Evolutionary conservation across 768 basidiomycete species (phyloP).

Genomic region (Gautieria morchelliformis): DNA sequence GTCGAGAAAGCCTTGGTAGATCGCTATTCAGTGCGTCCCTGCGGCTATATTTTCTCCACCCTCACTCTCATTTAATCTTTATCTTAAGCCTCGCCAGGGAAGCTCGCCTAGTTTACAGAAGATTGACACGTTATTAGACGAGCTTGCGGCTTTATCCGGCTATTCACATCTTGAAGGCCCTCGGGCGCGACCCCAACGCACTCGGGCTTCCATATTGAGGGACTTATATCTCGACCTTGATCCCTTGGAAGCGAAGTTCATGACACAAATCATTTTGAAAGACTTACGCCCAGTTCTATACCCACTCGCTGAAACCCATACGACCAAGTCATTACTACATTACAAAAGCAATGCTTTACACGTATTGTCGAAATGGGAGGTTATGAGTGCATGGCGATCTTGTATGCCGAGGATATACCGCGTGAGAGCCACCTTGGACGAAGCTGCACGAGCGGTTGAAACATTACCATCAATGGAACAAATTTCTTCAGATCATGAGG

Average conservation of each 20-base stretch:
- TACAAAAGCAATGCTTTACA: slow-evolving; percentile 50
- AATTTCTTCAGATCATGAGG: background rate
- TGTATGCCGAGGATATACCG: slow-evolving; percentile 47
- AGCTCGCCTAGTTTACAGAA: slow-evolving; percentile 32
- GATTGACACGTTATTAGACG: slow-evolving; percentile 60
- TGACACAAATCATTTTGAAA: slow-evolving; percentile 83
- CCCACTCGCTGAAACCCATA: slow-evolving; percentile 43
- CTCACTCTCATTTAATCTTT: background rate
- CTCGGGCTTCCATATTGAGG: slow-evolving; percentile 33
- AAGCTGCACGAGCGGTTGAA: slow-evolving; percentile 35
- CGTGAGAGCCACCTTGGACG: slow-evolving; percentile 48
- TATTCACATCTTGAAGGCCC: slow-evolving; percentile 33
- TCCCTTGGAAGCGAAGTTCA: slow-evolving; percentile 52
- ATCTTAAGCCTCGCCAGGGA: slow-evolving; percentile 1
- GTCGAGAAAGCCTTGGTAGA: slow-evolving; percentile 37
- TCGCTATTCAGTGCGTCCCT: slow-evolving; percentile 29
- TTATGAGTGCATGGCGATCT: slow-evolving; percentile 67
- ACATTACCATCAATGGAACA: background rate
- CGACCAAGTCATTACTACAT: slow-evolving; percentile 40
- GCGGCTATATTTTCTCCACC: background rate
- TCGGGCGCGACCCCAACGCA: slow-evolving; percentile 13
- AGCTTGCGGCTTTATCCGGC: slow-evolving; percentile 57
- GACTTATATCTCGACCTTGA: slow-evolving; percentile 50
- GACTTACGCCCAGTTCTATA: slow-evolving; percentile 77
- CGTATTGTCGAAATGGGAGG: slow-evolving; percentile 48